Evolutionary conservation across 305 asterid genomes (phyloP), one percentile per base, ranked within the genome.

Genomic region (Fraxinus xanthoxyloides): DNA sequence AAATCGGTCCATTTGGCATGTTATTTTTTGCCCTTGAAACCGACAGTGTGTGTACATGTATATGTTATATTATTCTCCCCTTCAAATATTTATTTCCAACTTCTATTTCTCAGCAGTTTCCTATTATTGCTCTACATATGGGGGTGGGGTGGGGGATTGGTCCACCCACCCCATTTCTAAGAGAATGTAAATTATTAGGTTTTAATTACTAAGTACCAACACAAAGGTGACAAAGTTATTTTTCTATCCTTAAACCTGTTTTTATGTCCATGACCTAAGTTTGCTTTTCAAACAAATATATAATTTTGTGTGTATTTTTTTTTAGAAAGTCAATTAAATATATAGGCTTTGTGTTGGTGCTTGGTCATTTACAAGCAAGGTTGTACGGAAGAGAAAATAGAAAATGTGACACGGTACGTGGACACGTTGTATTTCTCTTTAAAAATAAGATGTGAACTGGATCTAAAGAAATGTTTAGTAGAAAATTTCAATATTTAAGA

Each of bases 91-190:
- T 59, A 65, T 70, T 67, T 48, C 69, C 67, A 21, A 1, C 4
- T 59, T 7, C 26, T 76, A 28, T 81, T 80, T 77, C 84, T 76
- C 70, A 23, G 78, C 81, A 79, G 74, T 56, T 79, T 84, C 82
- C 59, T 76, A 48, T 35, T 73, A 67, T 76, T 82, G 80, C 59
- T 79, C 24, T 80, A 74, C 83, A 82, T 67, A 74, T 46, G 10
- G 38, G 38, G 38, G 8, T 7, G 8, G 3, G 4, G 54, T 5
- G 51, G 0, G 54, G 17, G 54, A 34, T 12, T 43, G 17, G n/a
- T n/a, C 17, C 51, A 43, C n/a, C 54, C 54, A 26, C 21, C 26
- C 67, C 69, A 15, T 28, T 28, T 67, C n/a, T 12, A 67, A 67
- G 74, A 67, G 74, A 67, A 67, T 67, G 36, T 67, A 67, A 10